Conservation (phyloP, 2,329 filamentous ascomycete genomes). For the Boeremia lycopersici region DNA sequence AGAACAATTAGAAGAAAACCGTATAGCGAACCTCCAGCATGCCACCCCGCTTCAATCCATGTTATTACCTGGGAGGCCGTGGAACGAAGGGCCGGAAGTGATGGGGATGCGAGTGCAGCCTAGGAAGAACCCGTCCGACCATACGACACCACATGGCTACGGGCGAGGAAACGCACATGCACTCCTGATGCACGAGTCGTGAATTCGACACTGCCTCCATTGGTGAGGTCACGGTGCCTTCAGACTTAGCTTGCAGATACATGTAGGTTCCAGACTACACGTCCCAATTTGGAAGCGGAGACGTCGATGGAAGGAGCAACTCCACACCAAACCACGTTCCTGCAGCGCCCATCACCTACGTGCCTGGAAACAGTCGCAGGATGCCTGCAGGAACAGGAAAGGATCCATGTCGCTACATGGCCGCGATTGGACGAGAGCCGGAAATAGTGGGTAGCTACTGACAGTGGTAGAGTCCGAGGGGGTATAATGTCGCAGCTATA, state of each 20-base stretch:
- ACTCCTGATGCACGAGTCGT: slow-evolving; percentile 13
- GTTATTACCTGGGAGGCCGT: neutral
- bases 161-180: slow-evolving; percentile 5
- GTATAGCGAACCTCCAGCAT: slow-evolving; percentile 16
- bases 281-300: slow-evolving; percentile 22
- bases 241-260: slow-evolving; percentile 11
- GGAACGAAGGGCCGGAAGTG: slow-evolving; percentile 1
- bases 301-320: slow-evolving; percentile 14
- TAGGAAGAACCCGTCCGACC: slow-evolving; percentile 6
- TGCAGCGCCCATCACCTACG: slow-evolving; percentile 27
- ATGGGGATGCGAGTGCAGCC: slow-evolving; percentile 7
- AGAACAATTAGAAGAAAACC: slow-evolving; percentile 3
- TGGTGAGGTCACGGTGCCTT: slow-evolving; percentile 17
- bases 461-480: slow-evolving; percentile 18
- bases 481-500: slow-evolving; percentile 30
- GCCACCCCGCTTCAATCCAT: slow-evolving; percentile 17
- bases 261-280: slow-evolving; percentile 24
- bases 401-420: slow-evolving; percentile 16
- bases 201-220: slow-evolving; percentile 6
- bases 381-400: slow-evolving; percentile 18
- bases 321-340: slow-evolving; percentile 21
- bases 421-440: slow-evolving; percentile 16
- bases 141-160: neutral
- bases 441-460: slow-evolving; percentile 10
- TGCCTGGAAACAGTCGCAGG: slow-evolving; percentile 32